Conservation (phyloP, 1,139 yeast species). For the Debaryomyces psychrophilus region DNA sequence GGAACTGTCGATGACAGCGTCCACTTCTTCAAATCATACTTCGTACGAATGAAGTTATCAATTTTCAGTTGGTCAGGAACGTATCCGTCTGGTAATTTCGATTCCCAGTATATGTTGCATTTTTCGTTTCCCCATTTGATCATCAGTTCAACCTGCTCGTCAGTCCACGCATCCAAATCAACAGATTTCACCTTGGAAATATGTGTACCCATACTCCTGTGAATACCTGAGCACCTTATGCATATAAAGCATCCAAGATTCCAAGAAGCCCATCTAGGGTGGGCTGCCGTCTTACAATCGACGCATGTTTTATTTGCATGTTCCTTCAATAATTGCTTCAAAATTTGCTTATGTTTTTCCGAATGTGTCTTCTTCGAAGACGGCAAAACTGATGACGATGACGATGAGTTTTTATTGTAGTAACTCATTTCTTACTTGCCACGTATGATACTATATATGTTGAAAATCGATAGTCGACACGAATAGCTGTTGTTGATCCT, state of each 20-base stretch:
- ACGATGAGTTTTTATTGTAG: conserved; percentile 6
- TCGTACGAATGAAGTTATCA: conserved; percentile 86
- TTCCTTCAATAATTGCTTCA: conserved; percentile 74
- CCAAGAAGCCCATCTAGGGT: conserved; percentile 99
- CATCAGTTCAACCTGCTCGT: conserved; percentile 83
- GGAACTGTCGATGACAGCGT: conserved; percentile 54
- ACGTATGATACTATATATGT: not conserved
- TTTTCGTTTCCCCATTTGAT: conserved; percentile 83
- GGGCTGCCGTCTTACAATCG: conserved; percentile 85
- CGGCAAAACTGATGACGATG: conserved; percentile 32
- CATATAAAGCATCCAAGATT: conserved; percentile 90
- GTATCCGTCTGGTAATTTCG: conserved; percentile 68
- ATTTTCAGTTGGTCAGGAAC: conserved; percentile 85
- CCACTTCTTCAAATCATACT: conserved; percentile 92
- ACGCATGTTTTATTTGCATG: conserved; percentile 80
- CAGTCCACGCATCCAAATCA: conserved; percentile 96
- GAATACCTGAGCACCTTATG: conserved; percentile 91
- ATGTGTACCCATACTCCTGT: conserved; percentile 94
- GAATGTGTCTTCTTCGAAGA: conserved; percentile 48
- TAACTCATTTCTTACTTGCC: conserved; percentile 8
- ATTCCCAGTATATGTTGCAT: conserved; percentile 84
- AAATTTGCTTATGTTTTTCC: conserved; percentile 65
- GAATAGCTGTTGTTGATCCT: conserved; percentile 1
- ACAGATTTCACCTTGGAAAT: conserved; percentile 85
- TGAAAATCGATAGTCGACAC: not conserved